Conservation (phyloP, 768 basidiomycete species). For the Hericium coralloides region DNA sequence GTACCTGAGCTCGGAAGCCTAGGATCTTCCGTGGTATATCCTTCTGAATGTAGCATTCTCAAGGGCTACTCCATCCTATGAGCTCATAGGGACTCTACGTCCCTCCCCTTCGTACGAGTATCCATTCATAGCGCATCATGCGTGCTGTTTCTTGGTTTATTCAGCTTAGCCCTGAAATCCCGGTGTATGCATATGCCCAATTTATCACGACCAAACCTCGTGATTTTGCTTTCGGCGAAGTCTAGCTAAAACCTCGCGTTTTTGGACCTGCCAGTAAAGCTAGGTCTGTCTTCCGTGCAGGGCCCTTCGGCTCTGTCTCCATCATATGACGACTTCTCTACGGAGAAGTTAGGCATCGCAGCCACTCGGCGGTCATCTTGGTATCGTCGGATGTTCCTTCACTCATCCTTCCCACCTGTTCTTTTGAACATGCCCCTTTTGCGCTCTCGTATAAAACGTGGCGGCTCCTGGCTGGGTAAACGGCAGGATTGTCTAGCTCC, state of each 20-base stretch:
- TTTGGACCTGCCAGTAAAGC: too few species aligned
- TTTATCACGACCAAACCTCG: neutral
- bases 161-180: too few species aligned
- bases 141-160: neutral
- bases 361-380: neutral
- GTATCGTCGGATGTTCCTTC: neutral
- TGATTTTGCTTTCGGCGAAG: conserved; percentile 1
- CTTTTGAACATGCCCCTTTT: too few species aligned
- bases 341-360: neutral
- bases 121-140: neutral
- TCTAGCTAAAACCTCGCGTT: conserved; percentile 6
- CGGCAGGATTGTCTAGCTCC: neutral
- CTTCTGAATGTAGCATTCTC: too few species aligned
- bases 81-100: neutral
- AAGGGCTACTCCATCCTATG: neutral
- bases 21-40: neutral
- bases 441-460: neutral
- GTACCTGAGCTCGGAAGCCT: neutral
- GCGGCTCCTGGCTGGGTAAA: neutral
- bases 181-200: neutral
- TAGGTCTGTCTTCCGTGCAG: neutral
- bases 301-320: neutral
- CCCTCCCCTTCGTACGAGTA: too few species aligned
- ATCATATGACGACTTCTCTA: neutral
- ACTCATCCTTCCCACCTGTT: neutral